Evolutionary conservation across 2,329 filamentous ascomycete species (phyloP).

Genomic region (Diaporthe nobilis): DNA sequence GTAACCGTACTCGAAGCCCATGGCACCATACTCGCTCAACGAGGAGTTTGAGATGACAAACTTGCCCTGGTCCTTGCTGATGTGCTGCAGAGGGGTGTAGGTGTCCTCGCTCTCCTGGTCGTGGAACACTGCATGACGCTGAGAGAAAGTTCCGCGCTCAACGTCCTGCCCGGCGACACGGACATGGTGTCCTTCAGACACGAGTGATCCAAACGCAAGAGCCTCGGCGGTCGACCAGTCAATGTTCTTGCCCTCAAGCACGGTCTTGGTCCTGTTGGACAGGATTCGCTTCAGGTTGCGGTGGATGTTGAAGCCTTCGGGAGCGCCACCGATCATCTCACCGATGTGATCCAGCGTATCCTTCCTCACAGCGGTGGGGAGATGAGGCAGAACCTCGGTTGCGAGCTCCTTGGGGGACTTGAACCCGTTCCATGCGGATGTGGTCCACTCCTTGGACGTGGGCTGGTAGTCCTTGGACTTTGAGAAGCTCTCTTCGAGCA

Average conservation of each 20-base stretch:
- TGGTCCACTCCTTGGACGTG: constrained; percentile 97
- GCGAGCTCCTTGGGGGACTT: constrained; percentile 98
- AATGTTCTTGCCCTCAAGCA: constrained; percentile 92
- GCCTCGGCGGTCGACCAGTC: constrained; percentile 99
- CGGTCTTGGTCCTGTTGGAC: constrained; percentile 88
- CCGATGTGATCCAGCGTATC: constrained; percentile 86
- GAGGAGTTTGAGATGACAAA: constrained; percentile 99
- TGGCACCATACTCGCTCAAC: constrained; percentile 76
- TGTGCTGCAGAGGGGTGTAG: constrained; percentile 91
- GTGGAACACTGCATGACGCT: constrained; percentile 96
- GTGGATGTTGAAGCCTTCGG: constrained; percentile 90
- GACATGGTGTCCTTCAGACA: constrained; percentile 94
- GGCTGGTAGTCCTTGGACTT: constrained; percentile 98
- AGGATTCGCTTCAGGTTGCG: constrained; percentile 98
- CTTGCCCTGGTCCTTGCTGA: constrained; percentile 92
- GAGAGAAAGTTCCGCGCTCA: constrained; percentile 98
- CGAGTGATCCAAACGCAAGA: constrained; percentile 91
- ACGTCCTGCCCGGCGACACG: constrained; percentile 99
- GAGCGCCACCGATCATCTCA: constrained; percentile 81
- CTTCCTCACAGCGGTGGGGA: constrained; percentile 83
- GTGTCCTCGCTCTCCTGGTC: constrained; percentile 96
- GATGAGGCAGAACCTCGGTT: constrained; percentile 92
- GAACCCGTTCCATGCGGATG: constrained; percentile 99
- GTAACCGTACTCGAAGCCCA: constrained; percentile 99
- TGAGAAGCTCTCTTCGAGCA: constrained; percentile 97